Evolutionary conservation across 23 red algal genomes (phyloP).

Genomic region (Porphyridium purpureum): DNA sequence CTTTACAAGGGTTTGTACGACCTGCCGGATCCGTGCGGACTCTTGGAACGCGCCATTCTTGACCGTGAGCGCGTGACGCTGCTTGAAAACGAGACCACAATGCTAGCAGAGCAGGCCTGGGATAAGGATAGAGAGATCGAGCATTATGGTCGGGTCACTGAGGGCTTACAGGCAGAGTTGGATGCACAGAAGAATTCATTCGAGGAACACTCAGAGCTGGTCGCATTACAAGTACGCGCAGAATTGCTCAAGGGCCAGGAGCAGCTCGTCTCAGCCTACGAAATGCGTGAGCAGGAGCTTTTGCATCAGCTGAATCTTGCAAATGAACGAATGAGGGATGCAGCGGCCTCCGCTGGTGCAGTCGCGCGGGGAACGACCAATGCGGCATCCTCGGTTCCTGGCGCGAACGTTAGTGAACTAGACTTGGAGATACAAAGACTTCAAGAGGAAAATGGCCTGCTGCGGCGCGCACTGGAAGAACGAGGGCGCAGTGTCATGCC

Average conservation of each 20-base stretch:
- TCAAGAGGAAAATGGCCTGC: too few species aligned
- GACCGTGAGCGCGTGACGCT: constrained; percentile 7
- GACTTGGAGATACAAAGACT: too few species aligned
- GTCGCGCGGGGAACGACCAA: too few species aligned
- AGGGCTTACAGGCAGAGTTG: too few species aligned
- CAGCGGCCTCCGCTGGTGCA: constrained; percentile 14
- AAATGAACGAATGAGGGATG: constrained; percentile 8
- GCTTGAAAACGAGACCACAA: constrained; percentile 4
- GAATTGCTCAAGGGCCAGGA: constrained; percentile 23
- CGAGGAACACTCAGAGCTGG: constrained; percentile 5
- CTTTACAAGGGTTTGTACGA: constrained; percentile 61
- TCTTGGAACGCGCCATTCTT: constrained; percentile 4
- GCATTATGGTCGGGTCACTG: background rate
- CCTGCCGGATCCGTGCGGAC: constrained; percentile 33
- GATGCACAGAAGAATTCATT: background rate
- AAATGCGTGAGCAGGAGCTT: constrained; percentile 56
- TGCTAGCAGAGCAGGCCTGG: constrained; percentile 5
- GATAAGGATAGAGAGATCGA: constrained; percentile 29
- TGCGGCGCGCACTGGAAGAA: too few species aligned
- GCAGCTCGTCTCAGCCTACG: constrained; percentile 33
- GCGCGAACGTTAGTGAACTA: too few species aligned
- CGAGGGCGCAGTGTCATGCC: too few species aligned
- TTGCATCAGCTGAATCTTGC: constrained; percentile 21
- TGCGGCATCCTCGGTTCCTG: too few species aligned
- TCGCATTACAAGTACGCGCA: constrained; percentile 28